Percentiles rank a stretch among this genome's conserved stretches.
These are phyloP conservation scores for Fonsecaea pedrosoi DNA, from an alignment of 2,329 filamentous ascomycete species.

Conservation along the genomic window DNA sequence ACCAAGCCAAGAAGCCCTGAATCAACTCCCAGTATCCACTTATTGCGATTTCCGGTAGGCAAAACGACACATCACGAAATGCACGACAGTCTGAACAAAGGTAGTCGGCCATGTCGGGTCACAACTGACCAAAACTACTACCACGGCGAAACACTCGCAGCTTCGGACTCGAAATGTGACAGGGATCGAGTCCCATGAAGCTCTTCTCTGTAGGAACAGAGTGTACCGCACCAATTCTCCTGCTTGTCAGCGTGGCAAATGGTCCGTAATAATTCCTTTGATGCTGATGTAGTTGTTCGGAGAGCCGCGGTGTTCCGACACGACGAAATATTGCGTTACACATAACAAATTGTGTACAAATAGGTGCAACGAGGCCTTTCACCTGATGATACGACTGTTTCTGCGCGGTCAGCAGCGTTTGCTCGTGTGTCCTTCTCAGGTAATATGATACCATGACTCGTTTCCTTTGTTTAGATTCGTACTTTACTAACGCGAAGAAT, in stretches of 20 bases:
- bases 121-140: not conserved
- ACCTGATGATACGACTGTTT: not conserved
- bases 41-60: not conserved
- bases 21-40: not conserved
- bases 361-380: not conserved
- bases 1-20: not conserved
- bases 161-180: not conserved
- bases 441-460: not conserved
- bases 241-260: conserved; percentile 19
- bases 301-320: conserved; percentile 8
- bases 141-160: not conserved
- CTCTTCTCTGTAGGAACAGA: not conserved
- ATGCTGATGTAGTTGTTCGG: conserved; percentile 14
- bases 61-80: not conserved
- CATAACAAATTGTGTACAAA: not conserved
- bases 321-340: not conserved
- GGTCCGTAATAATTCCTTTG: not conserved
- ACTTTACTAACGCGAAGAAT: not conserved
- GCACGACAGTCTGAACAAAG: not conserved
- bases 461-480: not conserved
- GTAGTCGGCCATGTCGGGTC: not conserved
- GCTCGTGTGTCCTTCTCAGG: not conserved
- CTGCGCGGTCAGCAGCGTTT: not conserved
- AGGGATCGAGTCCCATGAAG: not conserved
- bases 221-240: too few species aligned